These are phyloP conservation scores for Kwoniella heveanensis DNA, from an alignment of 768 basidiomycete genomes.

Conservation along the genomic window DNA sequence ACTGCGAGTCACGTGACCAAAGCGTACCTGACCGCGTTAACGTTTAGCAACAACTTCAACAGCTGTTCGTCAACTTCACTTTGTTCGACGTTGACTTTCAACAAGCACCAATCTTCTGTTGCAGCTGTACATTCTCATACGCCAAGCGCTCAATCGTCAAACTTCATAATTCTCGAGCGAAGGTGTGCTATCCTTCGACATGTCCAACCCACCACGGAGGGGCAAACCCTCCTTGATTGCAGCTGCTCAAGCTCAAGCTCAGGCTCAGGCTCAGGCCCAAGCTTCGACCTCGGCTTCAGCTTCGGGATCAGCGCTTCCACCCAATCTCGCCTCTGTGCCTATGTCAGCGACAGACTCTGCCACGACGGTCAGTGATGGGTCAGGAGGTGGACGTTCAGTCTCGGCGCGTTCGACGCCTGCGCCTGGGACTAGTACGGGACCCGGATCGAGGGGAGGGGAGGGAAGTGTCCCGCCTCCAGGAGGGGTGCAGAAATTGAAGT, in stretches of 20 bases:
- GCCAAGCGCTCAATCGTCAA: too few species aligned
- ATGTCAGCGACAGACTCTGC: slow-evolving; percentile 1
- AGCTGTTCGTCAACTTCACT: too few species aligned
- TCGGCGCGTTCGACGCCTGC: slow-evolving; percentile 14
- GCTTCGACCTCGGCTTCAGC: slow-evolving; percentile 1
- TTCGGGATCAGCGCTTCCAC: background rate
- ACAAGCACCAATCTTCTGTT: too few species aligned
- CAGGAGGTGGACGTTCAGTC: slow-evolving; percentile 11
- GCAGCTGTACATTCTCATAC: too few species aligned
- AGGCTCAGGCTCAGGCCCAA: slow-evolving; percentile 3
- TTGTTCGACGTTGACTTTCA: too few species aligned
- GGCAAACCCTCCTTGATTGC: slow-evolving; percentile 25
- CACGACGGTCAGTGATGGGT: slow-evolving; percentile 3
- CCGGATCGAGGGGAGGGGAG: background rate
- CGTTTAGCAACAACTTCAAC: too few species aligned
- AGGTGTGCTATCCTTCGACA: background rate
- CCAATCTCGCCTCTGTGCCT: slow-evolving; percentile 12
- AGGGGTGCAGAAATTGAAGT: slow-evolving; percentile 42
- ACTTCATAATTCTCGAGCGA: too few species aligned
- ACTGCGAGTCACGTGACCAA: too few species aligned
- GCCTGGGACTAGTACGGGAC: slow-evolving; percentile 3
- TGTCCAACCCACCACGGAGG: background rate
- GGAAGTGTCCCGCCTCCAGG: slow-evolving; percentile 20
- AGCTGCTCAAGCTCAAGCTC: slow-evolving; percentile 18
- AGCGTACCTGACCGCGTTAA: too few species aligned